Conservation (phyloP, 2,329 filamentous ascomycete genomes). For the Cytospora piceae region DNA sequence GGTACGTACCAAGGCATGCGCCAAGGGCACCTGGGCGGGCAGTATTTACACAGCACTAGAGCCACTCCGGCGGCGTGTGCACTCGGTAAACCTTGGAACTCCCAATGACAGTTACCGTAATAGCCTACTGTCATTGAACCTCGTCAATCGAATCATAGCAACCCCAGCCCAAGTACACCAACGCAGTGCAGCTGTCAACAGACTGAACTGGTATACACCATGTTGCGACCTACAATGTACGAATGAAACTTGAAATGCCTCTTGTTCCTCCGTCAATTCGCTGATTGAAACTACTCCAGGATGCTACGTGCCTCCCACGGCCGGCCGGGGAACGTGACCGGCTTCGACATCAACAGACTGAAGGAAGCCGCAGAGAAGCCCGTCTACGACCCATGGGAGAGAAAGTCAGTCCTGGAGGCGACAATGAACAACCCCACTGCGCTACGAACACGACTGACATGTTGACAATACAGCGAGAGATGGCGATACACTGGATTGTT, state of each 20-base stretch:
- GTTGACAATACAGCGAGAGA: constrained; percentile 69
- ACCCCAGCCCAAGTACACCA: constrained; percentile 7
- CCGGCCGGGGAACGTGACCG: constrained; percentile 77
- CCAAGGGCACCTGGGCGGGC: too few species aligned
- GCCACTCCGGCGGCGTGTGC: background rate
- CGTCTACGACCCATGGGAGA: constrained; percentile 69
- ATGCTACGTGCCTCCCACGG: constrained; percentile 56
- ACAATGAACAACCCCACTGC: background rate
- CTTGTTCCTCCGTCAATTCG: background rate
- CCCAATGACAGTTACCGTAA: background rate
- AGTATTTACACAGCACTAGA: background rate
- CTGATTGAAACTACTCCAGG: constrained; percentile 37
- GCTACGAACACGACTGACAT: constrained; percentile 10
- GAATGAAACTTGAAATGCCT: constrained; percentile 6
- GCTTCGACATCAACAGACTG: constrained; percentile 86
- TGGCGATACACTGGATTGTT: constrained; percentile 94
- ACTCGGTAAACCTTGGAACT: background rate
- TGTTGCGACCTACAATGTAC: constrained; percentile 47
- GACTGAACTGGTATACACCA: constrained; percentile 31
- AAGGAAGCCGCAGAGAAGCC: constrained; percentile 69
- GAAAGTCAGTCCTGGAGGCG: constrained; percentile 53
- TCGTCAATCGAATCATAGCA: constrained; percentile 6
- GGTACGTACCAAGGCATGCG: too few species aligned
- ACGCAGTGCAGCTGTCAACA: constrained; percentile 21
- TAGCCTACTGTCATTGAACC: constrained; percentile 8